A percentile compares a stretch with the other conserved stretches of the same genome.
Evolutionary conservation across 345 rosid genomes (phyloP).

Genomic region (Salix exigua): DNA sequence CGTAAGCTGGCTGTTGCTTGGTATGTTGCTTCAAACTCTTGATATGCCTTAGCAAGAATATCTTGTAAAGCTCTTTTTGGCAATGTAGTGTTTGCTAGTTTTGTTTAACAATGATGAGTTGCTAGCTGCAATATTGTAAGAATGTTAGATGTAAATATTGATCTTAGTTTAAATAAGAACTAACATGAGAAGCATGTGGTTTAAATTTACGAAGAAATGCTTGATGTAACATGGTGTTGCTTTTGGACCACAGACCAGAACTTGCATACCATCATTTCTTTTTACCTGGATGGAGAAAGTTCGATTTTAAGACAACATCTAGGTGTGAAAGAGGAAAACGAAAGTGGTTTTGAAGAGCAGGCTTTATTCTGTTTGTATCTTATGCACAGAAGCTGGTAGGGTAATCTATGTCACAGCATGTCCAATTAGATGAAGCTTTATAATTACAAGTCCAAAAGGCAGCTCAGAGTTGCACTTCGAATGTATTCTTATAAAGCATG

Average conservation of each 20-base stretch:
- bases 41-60: constrained; percentile 17
- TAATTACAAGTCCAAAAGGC: background rate
- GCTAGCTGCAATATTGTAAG: constrained; percentile 19
- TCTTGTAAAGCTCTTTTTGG: constrained; percentile 13
- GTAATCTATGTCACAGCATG: background rate
- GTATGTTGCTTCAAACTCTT: constrained; percentile 20
- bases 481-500: background rate
- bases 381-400: background rate
- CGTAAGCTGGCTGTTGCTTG: constrained; percentile 2
- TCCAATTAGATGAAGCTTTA: background rate
- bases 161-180: constrained; percentile 13
- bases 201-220: background rate
- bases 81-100: background rate
- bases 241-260: constrained; percentile 3
- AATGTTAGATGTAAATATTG: constrained; percentile 32
- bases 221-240: background rate
- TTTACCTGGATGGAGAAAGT: background rate
- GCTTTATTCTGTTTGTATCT: background rate
- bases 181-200: constrained; percentile 17
- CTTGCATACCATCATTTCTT: background rate
- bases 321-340: background rate
- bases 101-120: constrained; percentile 10
- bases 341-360: background rate
- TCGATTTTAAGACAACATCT: background rate
- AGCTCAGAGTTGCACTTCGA: background rate